phyloP scores from a whole-genome alignment of 441 rosid species.

The Corymbia citriodora region DNA sequence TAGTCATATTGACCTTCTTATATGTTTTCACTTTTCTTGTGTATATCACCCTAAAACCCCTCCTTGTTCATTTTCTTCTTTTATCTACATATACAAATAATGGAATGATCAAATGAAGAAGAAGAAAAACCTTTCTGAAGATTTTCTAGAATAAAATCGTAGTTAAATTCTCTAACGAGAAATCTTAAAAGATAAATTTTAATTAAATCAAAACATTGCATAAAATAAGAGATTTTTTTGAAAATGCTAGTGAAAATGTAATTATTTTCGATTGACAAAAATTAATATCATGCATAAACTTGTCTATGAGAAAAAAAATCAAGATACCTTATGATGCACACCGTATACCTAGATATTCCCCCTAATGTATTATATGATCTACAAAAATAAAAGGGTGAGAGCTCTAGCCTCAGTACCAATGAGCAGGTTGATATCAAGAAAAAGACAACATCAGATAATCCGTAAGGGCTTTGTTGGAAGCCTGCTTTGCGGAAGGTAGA shows the following conservation, averaged over 20 bases:
- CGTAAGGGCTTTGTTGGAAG: no score
- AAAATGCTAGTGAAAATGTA: no score
- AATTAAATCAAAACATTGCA: neutral
- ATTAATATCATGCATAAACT: neutral
- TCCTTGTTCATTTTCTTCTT: no score
- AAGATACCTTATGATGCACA: neutral
- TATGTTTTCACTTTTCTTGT: neutral
- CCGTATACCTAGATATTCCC: neutral
- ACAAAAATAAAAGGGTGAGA: no score
- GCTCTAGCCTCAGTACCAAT: no score
- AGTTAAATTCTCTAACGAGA: neutral
- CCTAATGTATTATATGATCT: neutral
- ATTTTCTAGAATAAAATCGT: neutral
- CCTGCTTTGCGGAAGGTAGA: no score
- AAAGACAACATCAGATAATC: no score
- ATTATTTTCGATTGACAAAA: no score
- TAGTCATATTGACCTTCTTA: no score
- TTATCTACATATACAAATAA: neutral
- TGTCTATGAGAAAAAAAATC: neutral
- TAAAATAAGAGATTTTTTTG: fast-evolving
- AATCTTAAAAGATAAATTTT: no score
- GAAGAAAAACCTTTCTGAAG: neutral
- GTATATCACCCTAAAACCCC: neutral
- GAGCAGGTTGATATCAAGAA: no score
- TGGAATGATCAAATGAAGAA: neutral